Base-by-base conservation (phyloP, 108 stramenopile genomes). In the Epithemia pelagica region DNA sequence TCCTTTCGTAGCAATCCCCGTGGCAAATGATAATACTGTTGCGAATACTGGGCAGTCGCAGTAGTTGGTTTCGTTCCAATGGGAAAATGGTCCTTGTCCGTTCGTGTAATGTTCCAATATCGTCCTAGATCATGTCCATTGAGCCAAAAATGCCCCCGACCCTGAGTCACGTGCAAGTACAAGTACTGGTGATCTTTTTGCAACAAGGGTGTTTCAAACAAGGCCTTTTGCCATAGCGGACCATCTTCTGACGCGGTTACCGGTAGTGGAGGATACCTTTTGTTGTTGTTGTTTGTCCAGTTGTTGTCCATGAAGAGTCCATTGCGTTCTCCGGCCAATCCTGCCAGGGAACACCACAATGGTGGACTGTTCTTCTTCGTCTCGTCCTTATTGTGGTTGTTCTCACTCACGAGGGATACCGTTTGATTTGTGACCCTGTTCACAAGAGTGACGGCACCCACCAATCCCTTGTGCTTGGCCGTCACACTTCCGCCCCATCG, bases 91-190 rank as follows among this genome's bases (percentile, higher is more conserved):
- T 46, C 37, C 37, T 46, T 46, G 19, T 71, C 69, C 10, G 65
- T 67, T 27, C 68, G 64, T 21, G 82, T 82, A 32, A 82, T 81
- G 64, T 80, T 80, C 85, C 85, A 86, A 54, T 61, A 82, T 33
- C 79, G 56, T 20, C 85, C 85, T 2, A 86, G 60, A 37, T 82
- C 75, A 7, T 76, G 55, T 3, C 85, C 85, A 64, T 86, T 86
- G n/a, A 86, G 52, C 59, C 61, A 78, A 2, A 82, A 51, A 56
- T 80, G 73, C 2, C 85, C 85, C 18, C 78, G 71, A 19, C 81
- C 82, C 24, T n/a, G 51, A 20, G 67, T 67, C 0, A 82, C 60
- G 46, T 71, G 33, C 5, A 78, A 55, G 29, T 81, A 78, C 20
- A 80, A 52, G 0, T 59, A 28, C 37, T 69, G 58, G 1, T 30